Conservation (phyloP, 306 rosid species). For the Carpinus viminea region DNA sequence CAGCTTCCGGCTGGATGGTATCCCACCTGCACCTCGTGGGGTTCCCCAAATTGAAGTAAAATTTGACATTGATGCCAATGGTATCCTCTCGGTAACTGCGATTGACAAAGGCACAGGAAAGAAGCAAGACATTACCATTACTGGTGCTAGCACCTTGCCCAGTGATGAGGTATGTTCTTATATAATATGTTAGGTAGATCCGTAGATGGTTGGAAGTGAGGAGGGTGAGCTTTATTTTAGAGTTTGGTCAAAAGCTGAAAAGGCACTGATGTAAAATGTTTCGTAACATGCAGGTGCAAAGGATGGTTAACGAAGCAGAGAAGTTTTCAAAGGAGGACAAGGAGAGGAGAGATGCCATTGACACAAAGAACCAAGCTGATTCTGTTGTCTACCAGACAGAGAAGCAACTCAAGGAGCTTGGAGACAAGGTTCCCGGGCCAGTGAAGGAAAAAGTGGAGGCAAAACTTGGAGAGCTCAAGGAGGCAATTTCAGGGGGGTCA, state of each 20-base stretch:
- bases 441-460: slow-evolving; percentile 95
- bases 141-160: slow-evolving; percentile 96
- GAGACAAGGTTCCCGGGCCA: slow-evolving; percentile 85
- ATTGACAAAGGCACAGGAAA: slow-evolving; percentile 94
- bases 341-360: slow-evolving; percentile 90
- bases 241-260: not conserved
- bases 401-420: slow-evolving; percentile 90
- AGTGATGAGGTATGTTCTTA: slow-evolving; percentile 67
- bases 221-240: not conserved
- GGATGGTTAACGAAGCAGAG: slow-evolving; percentile 84
- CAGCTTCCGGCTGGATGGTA: slow-evolving; percentile 94
- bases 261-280: not conserved
- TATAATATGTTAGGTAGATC: not conserved
- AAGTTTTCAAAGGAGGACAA: slow-evolving; percentile 82
- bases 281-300: slow-evolving; percentile 57
- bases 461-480: slow-evolving; percentile 79
- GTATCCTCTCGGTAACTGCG: slow-evolving; percentile 89
- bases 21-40: slow-evolving; percentile 95
- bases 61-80: slow-evolving; percentile 93
- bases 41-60: slow-evolving; percentile 97
- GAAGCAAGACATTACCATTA: slow-evolving; percentile 92
- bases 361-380: slow-evolving; percentile 92
- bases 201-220: not conserved
- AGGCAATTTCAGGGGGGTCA: slow-evolving; percentile 72
- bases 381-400: slow-evolving; percentile 93